phyloP scores from a whole-genome alignment of 805 yeast genomes.

The Schwanniomyces vanrijiae region DNA sequence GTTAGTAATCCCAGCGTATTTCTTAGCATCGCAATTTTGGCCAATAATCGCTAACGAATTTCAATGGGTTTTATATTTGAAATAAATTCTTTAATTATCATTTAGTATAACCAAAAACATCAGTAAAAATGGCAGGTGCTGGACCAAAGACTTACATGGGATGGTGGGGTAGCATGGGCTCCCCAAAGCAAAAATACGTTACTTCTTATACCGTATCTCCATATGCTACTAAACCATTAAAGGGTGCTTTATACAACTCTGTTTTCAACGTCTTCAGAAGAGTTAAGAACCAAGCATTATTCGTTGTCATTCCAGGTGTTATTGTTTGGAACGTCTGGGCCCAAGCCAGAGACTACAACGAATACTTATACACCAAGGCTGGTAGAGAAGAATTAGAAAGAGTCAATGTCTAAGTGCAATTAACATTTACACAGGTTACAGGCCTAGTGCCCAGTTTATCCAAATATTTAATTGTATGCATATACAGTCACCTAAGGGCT shows the following conservation, averaged over 20 bases:
- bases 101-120: constrained; percentile 1
- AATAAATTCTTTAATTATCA: background rate
- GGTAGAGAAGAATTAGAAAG: constrained; percentile 93
- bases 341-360: constrained; percentile 85
- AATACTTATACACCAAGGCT: constrained; percentile 92
- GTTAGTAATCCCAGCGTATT: background rate
- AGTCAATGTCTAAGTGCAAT: constrained; percentile 38
- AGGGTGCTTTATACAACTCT: constrained; percentile 81
- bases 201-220: constrained; percentile 91
- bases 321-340: constrained; percentile 87
- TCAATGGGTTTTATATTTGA: background rate
- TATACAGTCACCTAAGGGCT: background rate
- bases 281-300: constrained; percentile 80
- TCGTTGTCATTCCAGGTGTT: constrained; percentile 72
- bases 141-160: constrained; percentile 83
- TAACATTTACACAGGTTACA: background rate
- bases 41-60: constrained; percentile 1
- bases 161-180: constrained; percentile 95
- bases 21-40: background rate
- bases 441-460: background rate
- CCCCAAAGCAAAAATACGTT: constrained; percentile 83
- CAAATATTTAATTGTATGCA: background rate
- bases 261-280: constrained; percentile 94
- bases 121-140: constrained; percentile 25
- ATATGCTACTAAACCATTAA: constrained; percentile 88